A percentile compares a stretch with the other conserved stretches of the same genome.
Conservation (phyloP, 2,329 filamentous ascomycete species). For the Talaromyces piceae region DNA sequence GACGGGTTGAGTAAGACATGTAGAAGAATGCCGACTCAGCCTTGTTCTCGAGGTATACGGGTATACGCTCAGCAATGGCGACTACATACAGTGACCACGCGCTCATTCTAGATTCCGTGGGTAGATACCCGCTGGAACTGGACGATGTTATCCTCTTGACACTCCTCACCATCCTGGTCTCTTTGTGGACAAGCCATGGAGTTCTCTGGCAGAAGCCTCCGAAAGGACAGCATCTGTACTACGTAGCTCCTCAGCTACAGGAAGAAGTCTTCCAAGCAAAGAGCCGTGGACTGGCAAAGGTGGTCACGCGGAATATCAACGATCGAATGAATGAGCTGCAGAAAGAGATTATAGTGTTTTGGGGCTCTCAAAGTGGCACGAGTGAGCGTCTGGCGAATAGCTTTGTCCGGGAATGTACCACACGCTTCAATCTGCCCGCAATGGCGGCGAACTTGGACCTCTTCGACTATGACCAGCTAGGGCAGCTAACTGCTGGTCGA, state of each 20-base stretch:
- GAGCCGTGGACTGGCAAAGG: background rate
- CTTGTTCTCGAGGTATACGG: no score
- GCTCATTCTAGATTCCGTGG: no score
- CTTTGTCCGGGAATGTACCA: background rate
- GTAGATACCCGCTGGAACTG: no score
- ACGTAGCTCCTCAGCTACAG: background rate
- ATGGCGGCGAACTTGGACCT: background rate
- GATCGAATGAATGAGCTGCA: background rate
- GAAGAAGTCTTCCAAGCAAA: background rate
- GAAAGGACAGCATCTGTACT: background rate
- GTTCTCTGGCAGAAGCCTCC: no score
- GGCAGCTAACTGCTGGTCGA: background rate
- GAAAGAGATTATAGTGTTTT: slow-evolving; percentile 1
- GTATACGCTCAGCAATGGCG: no score
- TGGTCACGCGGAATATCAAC: background rate
- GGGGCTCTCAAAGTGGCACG: background rate
- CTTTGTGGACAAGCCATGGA: no score
- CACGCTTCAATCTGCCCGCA: background rate
- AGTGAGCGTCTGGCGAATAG: background rate
- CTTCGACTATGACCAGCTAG: background rate
- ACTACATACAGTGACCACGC: no score
- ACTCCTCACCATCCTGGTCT: no score
- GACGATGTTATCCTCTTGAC: no score
- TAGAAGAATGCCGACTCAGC: no score
- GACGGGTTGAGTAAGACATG: no score